Conservation (phyloP, 306 rosid genomes). For the Senna siamea region DNA sequence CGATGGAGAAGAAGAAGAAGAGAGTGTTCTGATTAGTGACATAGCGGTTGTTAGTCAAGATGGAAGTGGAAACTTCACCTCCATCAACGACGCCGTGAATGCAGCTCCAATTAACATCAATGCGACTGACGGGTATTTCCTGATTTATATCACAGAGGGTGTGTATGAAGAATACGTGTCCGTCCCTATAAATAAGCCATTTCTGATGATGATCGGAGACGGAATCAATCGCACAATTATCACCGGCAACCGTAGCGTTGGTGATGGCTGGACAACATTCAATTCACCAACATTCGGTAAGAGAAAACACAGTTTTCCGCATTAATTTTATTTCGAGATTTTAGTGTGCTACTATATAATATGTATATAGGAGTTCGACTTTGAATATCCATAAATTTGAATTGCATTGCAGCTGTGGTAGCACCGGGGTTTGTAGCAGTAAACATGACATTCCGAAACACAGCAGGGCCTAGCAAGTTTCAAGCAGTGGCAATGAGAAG, state of each 20-base stretch:
- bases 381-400: no score
- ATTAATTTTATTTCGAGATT: no score
- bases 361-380: neutral
- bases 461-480: constrained; percentile 67
- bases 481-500: constrained; percentile 67
- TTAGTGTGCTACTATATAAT: no score
- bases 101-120: constrained; percentile 59
- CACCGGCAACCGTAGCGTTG: constrained; percentile 64
- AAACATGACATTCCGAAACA: constrained; percentile 65
- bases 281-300: constrained; percentile 74
- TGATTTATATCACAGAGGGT: constrained; percentile 61
- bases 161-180: constrained; percentile 69
- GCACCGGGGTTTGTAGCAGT: constrained; percentile 61
- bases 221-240: constrained; percentile 68
- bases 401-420: constrained; percentile 47
- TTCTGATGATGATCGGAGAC: constrained; percentile 69
- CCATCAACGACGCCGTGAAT: constrained; percentile 56
- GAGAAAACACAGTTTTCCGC: neutral
- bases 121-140: constrained; percentile 50
- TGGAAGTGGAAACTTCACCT: constrained; percentile 47
- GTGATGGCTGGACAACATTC: constrained; percentile 73
- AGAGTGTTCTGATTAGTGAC: constrained; percentile 44
- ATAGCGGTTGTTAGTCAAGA: constrained; percentile 56
- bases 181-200: constrained; percentile 49
- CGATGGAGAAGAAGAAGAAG: constrained; percentile 8